phyloP scores from a whole-genome alignment of 2,329 filamentous ascomycete genomes.

The Neonectria neomacrospora region DNA sequence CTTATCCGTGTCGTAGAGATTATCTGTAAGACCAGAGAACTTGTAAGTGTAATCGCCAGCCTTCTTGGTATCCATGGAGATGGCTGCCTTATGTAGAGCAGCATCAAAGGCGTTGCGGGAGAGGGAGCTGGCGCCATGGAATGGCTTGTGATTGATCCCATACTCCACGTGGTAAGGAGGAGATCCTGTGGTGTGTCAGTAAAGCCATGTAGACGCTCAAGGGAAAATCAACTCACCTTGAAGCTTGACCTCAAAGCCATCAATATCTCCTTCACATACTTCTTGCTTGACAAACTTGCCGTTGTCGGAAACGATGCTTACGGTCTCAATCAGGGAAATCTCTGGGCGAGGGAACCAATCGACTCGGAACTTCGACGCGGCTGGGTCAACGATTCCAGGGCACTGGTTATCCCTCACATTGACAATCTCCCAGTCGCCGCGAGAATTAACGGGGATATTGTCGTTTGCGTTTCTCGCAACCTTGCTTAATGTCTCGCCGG shows the following conservation, averaged over 20 bases:
- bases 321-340: constrained; percentile 73
- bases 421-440: constrained; percentile 83
- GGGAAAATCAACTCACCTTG: constrained; percentile 66
- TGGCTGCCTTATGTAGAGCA: constrained; percentile 77
- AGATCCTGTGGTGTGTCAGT: constrained; percentile 64
- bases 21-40: constrained; percentile 85
- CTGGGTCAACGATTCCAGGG: constrained; percentile 80
- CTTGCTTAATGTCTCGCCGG: constrained; percentile 57
- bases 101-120: constrained; percentile 80
- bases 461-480: constrained; percentile 72
- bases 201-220: constrained; percentile 1
- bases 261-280: constrained; percentile 94
- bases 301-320: constrained; percentile 64
- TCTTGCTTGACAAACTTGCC: constrained; percentile 77
- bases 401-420: constrained; percentile 83
- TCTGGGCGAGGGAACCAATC: constrained; percentile 86
- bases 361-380: constrained; percentile 80
- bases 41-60: constrained; percentile 87
- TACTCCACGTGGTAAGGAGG: constrained; percentile 88
- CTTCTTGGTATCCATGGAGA: constrained; percentile 87
- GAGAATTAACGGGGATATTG: constrained; percentile 70
- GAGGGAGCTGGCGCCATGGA: constrained; percentile 71
- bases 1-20: constrained; percentile 81
- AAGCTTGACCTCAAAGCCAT: constrained; percentile 84
- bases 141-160: constrained; percentile 77